A percentile compares a stretch with the other conserved stretches of the same genome.
Conservation (phyloP, 129 eudicot species). For the Pseudognaphalium luteoalbum region DNA sequence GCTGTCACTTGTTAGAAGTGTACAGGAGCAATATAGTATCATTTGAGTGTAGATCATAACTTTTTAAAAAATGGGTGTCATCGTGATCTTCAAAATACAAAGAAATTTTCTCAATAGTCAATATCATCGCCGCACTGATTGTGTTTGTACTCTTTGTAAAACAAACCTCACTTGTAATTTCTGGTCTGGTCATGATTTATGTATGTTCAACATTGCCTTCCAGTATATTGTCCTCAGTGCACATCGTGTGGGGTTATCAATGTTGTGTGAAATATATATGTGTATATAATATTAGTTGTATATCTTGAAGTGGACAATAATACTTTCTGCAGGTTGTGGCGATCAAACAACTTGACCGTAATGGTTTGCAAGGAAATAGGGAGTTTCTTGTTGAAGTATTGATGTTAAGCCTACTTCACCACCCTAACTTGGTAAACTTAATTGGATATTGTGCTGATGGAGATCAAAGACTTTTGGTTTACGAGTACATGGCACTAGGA, state of each 20-base stretch:
- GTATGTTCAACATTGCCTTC: too few relatives aligned
- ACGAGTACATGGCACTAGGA: constrained; percentile 88
- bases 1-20: neutral
- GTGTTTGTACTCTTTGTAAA: neutral
- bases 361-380: constrained; percentile 90
- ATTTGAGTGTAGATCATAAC: neutral
- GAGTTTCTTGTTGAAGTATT: constrained; percentile 94
- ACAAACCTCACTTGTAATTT: neutral
- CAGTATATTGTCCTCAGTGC: too few relatives aligned
- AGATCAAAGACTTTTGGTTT: constrained; percentile 86
- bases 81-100: neutral
- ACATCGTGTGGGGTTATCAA: neutral
- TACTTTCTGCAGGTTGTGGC: constrained; percentile 64
- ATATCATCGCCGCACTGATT: neutral
- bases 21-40: neutral
- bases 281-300: neutral
- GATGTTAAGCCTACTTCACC: constrained; percentile 87
- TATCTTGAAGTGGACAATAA: constrained; percentile 17
- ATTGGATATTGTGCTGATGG: constrained; percentile 96
- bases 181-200: neutral
- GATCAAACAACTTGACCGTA: constrained; percentile 89
- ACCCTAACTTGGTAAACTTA: constrained; percentile 77
- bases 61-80: neutral
- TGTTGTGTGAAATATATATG: constrained; percentile 4
- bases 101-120: neutral